Evolutionary conservation across 2,329 filamentous ascomycete genomes (phyloP).

Genomic region (Phialemoniopsis sp.): DNA sequence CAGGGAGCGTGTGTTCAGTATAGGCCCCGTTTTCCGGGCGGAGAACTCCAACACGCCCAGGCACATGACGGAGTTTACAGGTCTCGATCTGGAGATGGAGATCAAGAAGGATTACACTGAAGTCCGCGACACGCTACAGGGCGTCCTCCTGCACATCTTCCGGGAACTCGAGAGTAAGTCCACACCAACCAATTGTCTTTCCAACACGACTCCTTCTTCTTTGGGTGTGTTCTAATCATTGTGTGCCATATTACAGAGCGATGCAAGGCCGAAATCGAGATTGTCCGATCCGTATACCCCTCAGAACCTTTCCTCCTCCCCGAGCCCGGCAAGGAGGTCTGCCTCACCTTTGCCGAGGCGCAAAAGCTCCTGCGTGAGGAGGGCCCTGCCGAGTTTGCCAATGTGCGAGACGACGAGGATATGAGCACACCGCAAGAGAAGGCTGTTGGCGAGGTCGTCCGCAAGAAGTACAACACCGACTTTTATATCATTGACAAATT

Average conservation of each 20-base stretch:
- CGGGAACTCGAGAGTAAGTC: slow-evolving; percentile 52
- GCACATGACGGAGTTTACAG: slow-evolving; percentile 86
- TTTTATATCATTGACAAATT: slow-evolving; percentile 98
- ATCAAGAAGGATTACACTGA: slow-evolving; percentile 77
- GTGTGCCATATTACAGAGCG: slow-evolving; percentile 38
- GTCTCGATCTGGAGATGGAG: slow-evolving; percentile 87
- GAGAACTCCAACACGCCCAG: slow-evolving; percentile 81
- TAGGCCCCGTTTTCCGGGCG: slow-evolving; percentile 80
- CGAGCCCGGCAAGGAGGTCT: slow-evolving; percentile 67
- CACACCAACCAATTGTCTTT: neutral
- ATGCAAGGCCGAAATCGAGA: slow-evolving; percentile 68
- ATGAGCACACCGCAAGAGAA: slow-evolving; percentile 80
- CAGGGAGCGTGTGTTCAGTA: slow-evolving; percentile 72
- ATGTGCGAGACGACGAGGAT: slow-evolving; percentile 74
- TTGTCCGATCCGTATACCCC: slow-evolving; percentile 70
- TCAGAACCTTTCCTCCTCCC: slow-evolving; percentile 75
- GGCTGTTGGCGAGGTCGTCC: slow-evolving; percentile 81
- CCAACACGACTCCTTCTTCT: slow-evolving; percentile 1
- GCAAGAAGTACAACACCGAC: slow-evolving; percentile 87
- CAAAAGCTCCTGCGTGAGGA: slow-evolving; percentile 74
- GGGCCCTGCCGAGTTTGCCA: slow-evolving; percentile 60
- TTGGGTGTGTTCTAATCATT: too few relatives aligned
- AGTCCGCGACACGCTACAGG: slow-evolving; percentile 68
- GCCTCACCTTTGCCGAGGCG: slow-evolving; percentile 73
- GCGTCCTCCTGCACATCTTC: slow-evolving; percentile 76